Percentiles rank a stretch among this genome's conserved stretches.
Conservation (phyloP, 129 eudicot genomes). For the Flaveria ramosissima region DNA sequence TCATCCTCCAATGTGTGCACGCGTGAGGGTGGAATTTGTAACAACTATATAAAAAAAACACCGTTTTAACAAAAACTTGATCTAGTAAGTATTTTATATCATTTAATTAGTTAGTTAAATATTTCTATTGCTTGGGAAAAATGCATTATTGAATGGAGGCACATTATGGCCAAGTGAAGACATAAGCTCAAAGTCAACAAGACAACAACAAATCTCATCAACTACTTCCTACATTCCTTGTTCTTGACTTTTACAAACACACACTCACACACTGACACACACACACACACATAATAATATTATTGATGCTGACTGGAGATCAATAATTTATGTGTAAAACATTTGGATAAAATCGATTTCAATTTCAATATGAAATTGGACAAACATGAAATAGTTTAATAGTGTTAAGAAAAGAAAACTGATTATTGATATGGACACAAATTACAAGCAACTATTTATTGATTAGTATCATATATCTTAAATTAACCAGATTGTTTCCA, state of each 20-base stretch:
- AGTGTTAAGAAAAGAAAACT: too few species aligned
- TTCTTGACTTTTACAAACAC: not conserved
- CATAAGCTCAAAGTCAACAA: conserved; percentile 25
- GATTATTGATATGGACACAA: too few species aligned
- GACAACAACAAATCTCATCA: conserved; percentile 10
- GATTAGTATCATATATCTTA: too few species aligned
- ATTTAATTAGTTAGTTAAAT: not conserved
- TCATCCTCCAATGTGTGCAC: too few species aligned
- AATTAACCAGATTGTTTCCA: too few species aligned
- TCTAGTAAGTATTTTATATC: not conserved
- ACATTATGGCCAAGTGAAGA: conserved; percentile 24
- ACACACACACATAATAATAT: not conserved
- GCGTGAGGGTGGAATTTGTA: too few species aligned
- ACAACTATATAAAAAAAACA: not conserved
- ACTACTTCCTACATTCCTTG: not conserved
- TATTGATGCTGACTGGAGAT: not conserved
- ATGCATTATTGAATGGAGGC: conserved; percentile 2
- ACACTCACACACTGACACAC: not conserved
- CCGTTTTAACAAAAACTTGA: not conserved
- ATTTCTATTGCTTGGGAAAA: not conserved
- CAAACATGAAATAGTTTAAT: too few species aligned
- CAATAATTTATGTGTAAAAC: not conserved
- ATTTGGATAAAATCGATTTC: not conserved
- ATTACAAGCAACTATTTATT: too few species aligned
- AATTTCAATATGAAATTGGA: not conserved